These are phyloP conservation scores for Styphnolobium japonicum DNA, from an alignment of 306 rosid genomes.

Conservation along the genomic window DNA sequence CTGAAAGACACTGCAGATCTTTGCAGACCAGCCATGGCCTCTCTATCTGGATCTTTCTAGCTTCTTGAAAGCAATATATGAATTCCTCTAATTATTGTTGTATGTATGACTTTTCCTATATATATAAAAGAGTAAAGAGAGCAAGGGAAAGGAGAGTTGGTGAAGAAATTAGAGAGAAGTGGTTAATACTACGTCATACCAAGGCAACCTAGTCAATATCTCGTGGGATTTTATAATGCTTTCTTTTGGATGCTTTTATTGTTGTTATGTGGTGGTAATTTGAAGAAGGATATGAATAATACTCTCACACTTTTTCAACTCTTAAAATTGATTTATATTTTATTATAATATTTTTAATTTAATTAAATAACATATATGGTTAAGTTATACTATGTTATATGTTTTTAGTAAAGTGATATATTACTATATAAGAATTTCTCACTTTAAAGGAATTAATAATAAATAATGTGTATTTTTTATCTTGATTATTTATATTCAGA, in stretches of 20 bases:
- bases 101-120: not conserved
- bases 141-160: not conserved
- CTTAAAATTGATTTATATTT: no score
- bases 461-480: no score
- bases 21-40: constrained; percentile 71
- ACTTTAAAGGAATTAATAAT: no score
- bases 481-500: no score
- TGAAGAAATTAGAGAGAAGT: not conserved
- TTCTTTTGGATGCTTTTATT: not conserved
- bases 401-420: no score
- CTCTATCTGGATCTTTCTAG: constrained; percentile 10
- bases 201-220: constrained; percentile 21
- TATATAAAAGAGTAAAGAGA: not conserved
- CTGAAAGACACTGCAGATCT: constrained; percentile 81
- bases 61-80: not conserved
- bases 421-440: no score
- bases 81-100: not conserved
- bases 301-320: no score
- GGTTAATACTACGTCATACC: constrained; percentile 8
- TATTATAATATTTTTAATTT: no score
- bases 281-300: no score
- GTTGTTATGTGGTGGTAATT: no score
- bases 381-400: no score
- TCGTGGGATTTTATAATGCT: not conserved
- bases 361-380: no score